phyloP scores from a whole-genome alignment of 768 basidiomycete genomes.

The Russula foetens region DNA sequence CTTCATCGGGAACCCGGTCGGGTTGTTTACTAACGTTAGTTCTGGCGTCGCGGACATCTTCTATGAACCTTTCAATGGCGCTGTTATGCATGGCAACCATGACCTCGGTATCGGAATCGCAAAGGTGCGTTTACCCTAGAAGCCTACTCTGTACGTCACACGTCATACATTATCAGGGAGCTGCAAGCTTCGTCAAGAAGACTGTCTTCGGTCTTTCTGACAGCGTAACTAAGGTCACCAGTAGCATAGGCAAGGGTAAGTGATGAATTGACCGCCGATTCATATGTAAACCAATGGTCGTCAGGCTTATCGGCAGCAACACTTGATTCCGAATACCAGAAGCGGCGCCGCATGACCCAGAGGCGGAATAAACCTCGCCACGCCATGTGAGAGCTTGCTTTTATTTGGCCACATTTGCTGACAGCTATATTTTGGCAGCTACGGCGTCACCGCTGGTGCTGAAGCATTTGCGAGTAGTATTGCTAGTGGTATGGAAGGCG shows the following conservation, averaged over 20 bases:
- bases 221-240: slow-evolving; percentile 96
- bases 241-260: slow-evolving; percentile 93
- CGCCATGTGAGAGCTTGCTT: slow-evolving; percentile 57
- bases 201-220: slow-evolving; percentile 95
- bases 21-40: slow-evolving; percentile 96
- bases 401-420: background rate
- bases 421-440: slow-evolving; percentile 37
- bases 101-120: slow-evolving; percentile 93
- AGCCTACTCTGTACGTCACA: background rate
- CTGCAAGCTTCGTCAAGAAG: slow-evolving; percentile 97
- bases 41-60: slow-evolving; percentile 98
- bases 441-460: slow-evolving; percentile 93
- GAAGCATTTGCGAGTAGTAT: slow-evolving; percentile 91
- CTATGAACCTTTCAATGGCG: slow-evolving; percentile 96
- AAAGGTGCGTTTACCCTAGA: slow-evolving; percentile 45
- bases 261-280: background rate
- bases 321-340: slow-evolving; percentile 93
- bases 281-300: background rate
- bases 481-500: slow-evolving; percentile 92
- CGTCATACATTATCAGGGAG: slow-evolving; percentile 50
- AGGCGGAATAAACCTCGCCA: slow-evolving; percentile 93
- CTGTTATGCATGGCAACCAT: slow-evolving; percentile 92
- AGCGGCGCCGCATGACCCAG: slow-evolving; percentile 77
- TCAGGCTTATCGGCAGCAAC: slow-evolving; percentile 93
- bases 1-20: slow-evolving; percentile 93